Base-by-base conservation (phyloP, 139 green algal species). In the Chara braunii region DNA sequence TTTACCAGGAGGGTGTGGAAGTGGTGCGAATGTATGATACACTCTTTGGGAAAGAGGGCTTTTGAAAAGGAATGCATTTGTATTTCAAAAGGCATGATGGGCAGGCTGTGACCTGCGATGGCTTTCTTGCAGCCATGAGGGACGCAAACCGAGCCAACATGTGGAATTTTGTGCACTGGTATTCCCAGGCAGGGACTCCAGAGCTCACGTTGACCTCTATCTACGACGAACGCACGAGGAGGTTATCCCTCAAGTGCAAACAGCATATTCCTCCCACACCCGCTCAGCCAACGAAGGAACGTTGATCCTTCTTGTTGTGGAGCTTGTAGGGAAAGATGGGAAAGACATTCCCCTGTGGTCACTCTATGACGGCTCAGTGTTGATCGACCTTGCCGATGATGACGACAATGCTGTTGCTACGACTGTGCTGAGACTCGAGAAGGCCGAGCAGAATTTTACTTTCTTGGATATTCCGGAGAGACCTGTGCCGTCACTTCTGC, bases 51-150 rank as follows among this genome's bases (percentile, higher is more conserved):
- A 82, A 86, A 64, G 83, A 86, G 8, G 92, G 92, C 36, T 98
- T 98, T 87, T 80, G 90, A 3, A 33, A 72, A 61, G 90, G 92
- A 60, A 96, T 96, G 87, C 90, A 97, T 80, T 80, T 96, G 36
- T 98, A 98, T 82, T 98, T 98, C 74, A 53, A 93, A 83, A 83
- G 91, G 18, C 89, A 98, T 71, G 92, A 98, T 63, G 92, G 92
- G 9, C 71, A 87, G 48, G 93, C 93, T 0, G 93, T 99, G 8
- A 98, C 93, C 0, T 97, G 90, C 62, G 93, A 99, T 57, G 93
- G 97, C 79, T 99, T 99, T 76, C 70, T 89, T 32, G 81, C 81
- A 0, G 93, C 93, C 36, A 98, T 99, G 93, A 82, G 83, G 1
- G 92, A 97, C 64, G 93, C 93, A 37, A 98, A 96, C 73, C 70